Conservation (phyloP, 148 eudicot genomes). For the Fallopia convolvulus region DNA sequence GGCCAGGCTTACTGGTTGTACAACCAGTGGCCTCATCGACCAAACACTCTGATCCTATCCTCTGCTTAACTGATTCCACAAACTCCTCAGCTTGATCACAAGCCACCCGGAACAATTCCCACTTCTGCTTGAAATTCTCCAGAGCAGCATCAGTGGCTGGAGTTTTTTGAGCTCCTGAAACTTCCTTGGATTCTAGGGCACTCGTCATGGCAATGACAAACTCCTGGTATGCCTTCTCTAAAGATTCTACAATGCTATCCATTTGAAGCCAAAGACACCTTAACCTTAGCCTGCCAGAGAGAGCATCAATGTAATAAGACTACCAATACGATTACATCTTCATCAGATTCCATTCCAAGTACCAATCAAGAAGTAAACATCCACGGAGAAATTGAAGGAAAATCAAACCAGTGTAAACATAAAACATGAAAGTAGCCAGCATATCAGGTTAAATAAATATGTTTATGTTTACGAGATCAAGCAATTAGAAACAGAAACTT, state of each 20-base stretch:
- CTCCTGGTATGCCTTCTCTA: conserved; percentile 42
- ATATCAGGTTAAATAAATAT: background rate
- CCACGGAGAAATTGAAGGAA: background rate
- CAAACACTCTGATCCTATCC: conserved; percentile 90
- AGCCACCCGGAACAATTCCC: conserved; percentile 77
- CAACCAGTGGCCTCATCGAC: conserved; percentile 94
- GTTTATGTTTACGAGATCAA: too few relatives aligned
- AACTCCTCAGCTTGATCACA: conserved; percentile 97
- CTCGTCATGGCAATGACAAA: conserved; percentile 55
- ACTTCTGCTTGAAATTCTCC: conserved; percentile 73
- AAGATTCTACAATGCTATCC: conserved; percentile 42
- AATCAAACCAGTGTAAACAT: background rate
- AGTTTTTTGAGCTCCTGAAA: conserved; percentile 55
- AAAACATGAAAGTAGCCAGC: background rate
- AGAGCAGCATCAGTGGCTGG: conserved; percentile 60
- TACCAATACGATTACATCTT: background rate
- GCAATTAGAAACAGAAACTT: too few relatives aligned
- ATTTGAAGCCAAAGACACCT: conserved; percentile 11
- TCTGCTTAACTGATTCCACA: conserved; percentile 83
- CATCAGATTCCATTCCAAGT: background rate
- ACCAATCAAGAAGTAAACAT: background rate
- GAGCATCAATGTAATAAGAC: background rate
- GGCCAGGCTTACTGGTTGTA: conserved; percentile 45
- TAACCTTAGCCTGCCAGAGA: background rate
- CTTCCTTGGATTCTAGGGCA: conserved; percentile 57